Evolutionary conservation across 164 flowering plant species (phyloP).

Genomic region (Nymphaea colorata): DNA sequence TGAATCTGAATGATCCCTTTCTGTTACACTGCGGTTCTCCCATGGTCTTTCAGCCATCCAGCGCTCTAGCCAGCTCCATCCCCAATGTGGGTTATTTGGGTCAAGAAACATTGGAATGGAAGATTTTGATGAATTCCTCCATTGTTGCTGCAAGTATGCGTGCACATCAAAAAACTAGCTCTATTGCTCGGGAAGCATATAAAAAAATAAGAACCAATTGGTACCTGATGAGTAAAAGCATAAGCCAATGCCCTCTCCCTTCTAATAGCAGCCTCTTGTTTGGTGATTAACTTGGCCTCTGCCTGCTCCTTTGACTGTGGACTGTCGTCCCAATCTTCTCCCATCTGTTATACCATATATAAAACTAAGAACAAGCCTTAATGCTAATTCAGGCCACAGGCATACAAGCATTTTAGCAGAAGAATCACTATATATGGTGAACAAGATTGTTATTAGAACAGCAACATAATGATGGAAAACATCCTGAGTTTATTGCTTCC

Average conservation of each 20-base stretch:
- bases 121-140: conserved; percentile 41
- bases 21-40: conserved; percentile 37
- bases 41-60: conserved; percentile 82
- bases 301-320: conserved; percentile 45
- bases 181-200: too few relatives aligned
- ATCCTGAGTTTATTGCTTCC: too few relatives aligned
- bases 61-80: conserved; percentile 77
- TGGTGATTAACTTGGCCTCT: conserved; percentile 38
- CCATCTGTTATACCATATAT: conserved; percentile 20
- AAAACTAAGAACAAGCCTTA: neutral
- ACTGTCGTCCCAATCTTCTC: conserved; percentile 52
- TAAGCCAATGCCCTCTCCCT: conserved; percentile 73
- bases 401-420: neutral
- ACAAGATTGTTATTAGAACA: neutral
- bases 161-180: neutral
- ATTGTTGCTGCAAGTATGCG: conserved; percentile 21
- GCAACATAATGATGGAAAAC: neutral
- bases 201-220: neutral
- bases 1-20: conserved; percentile 27
- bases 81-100: conserved; percentile 66
- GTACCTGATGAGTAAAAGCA: conserved; percentile 65
- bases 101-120: conserved; percentile 49
- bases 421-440: neutral
- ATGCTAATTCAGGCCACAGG: neutral
- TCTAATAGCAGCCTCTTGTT: conserved; percentile 52